These are phyloP conservation scores for Coniochaeta prunicola DNA, from an alignment of 2,329 filamentous ascomycete genomes.

Conservation along the genomic window DNA sequence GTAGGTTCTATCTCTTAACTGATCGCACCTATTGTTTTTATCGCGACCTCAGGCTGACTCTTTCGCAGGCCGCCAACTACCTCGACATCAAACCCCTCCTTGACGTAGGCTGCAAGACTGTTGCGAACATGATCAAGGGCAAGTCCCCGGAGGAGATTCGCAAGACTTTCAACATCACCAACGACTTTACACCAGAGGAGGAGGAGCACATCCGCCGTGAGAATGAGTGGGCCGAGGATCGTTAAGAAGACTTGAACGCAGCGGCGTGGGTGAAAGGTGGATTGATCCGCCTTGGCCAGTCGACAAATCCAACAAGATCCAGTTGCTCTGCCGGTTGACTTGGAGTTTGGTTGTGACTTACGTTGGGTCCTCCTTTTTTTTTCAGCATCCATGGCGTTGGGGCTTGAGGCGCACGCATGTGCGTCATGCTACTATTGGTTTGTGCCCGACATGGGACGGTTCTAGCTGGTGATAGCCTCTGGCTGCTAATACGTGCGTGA, in stretches of 20 bases:
- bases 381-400: background rate
- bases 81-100: constrained; percentile 97
- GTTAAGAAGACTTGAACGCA: constrained; percentile 34
- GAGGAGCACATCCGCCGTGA: constrained; percentile 94
- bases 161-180: constrained; percentile 99
- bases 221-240: constrained; percentile 88
- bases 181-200: constrained; percentile 98
- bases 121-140: constrained; percentile 99
- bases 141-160: constrained; percentile 99
- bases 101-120: constrained; percentile 98
- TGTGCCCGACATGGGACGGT: background rate
- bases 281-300: background rate
- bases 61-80: constrained; percentile 80
- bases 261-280: background rate
- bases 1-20: constrained; percentile 44
- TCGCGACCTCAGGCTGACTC: constrained; percentile 14
- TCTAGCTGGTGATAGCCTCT: too few relatives aligned
- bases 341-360: background rate
- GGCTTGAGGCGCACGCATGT: background rate
- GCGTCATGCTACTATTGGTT: background rate
- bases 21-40: background rate
- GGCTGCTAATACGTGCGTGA: background rate
- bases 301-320: background rate
- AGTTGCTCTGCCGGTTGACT: background rate
- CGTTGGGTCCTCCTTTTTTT: background rate